Percentiles rank a stretch among this genome's conserved stretches.
Evolutionary conservation across 2,329 filamentous ascomycete genomes (phyloP).

Genomic region (Pseudogymnoascus sp.): DNA sequence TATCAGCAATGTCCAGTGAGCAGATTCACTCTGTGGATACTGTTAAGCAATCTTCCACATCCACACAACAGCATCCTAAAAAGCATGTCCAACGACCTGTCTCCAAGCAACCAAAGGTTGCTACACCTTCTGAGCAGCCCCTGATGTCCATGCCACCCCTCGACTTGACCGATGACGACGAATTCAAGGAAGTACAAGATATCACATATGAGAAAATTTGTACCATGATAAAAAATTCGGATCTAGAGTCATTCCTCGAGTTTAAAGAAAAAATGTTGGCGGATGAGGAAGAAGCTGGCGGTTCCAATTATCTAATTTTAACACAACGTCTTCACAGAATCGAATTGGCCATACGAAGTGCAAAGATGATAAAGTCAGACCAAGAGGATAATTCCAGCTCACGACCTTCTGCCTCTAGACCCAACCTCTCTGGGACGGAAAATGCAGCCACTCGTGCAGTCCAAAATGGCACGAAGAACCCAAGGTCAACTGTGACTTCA

Average conservation of each 20-base stretch:
- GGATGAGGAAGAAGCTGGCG: neutral
- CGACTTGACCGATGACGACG: neutral
- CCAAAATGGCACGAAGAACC: too few relatives aligned
- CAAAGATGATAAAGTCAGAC: neutral
- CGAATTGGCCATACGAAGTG: neutral
- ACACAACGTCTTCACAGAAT: neutral
- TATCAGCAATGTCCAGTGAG: neutral
- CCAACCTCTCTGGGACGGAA: too few relatives aligned
- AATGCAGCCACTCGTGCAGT: too few relatives aligned
- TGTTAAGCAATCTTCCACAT: neutral
- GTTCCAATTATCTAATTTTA: neutral
- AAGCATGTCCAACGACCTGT: neutral
- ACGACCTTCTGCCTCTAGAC: too few relatives aligned
- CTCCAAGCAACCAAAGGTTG: neutral
- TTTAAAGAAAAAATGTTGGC: neutral
- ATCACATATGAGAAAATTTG: neutral
- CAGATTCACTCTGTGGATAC: neutral
- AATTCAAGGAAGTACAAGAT: neutral
- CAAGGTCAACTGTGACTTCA: too few relatives aligned
- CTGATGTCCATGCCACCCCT: neutral
- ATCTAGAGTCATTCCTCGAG: neutral
- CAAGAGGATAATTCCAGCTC: neutral
- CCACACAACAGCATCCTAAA: neutral
- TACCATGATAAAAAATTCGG: neutral
- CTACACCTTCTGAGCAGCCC: neutral